phyloP scores from a whole-genome alignment of 495 filamentous ascomycete genomes.

The Talaromyces ruber region DNA sequence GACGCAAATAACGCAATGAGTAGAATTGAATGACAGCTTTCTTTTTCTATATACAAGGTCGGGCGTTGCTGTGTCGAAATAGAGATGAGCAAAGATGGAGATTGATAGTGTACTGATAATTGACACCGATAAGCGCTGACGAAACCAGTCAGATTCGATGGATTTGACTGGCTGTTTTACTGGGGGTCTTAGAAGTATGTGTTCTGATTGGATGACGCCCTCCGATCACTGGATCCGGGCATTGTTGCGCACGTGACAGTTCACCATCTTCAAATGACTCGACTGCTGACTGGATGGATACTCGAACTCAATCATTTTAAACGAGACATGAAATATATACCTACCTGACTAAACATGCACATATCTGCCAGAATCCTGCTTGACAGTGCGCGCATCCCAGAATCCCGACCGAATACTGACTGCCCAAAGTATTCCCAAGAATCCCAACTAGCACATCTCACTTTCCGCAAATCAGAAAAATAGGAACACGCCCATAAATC shows the following conservation, averaged over 20 bases:
- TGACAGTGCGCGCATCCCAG: neutral
- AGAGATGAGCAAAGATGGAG: neutral
- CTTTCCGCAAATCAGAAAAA: neutral
- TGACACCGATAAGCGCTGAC: neutral
- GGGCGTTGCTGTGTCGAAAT: neutral
- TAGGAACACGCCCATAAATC: neutral
- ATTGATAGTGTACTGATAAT: neutral
- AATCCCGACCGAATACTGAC: neutral
- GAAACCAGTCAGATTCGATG: neutral
- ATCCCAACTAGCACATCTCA: neutral
- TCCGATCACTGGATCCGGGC: neutral
- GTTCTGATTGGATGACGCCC: neutral
- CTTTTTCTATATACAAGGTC: neutral
- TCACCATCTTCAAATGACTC: neutral
- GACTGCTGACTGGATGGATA: neutral
- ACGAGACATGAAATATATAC: neutral
- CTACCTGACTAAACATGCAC: neutral
- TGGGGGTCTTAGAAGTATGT: neutral
- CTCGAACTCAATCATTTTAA: neutral
- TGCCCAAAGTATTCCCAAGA: neutral
- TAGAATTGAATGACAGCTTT: no score
- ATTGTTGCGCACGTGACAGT: neutral
- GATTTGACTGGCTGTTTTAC: neutral
- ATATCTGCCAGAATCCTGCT: neutral
- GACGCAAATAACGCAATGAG: neutral